phyloP scores from a whole-genome alignment of 176 grass and related monocot species.

The Oropetium thomaeum region DNA sequence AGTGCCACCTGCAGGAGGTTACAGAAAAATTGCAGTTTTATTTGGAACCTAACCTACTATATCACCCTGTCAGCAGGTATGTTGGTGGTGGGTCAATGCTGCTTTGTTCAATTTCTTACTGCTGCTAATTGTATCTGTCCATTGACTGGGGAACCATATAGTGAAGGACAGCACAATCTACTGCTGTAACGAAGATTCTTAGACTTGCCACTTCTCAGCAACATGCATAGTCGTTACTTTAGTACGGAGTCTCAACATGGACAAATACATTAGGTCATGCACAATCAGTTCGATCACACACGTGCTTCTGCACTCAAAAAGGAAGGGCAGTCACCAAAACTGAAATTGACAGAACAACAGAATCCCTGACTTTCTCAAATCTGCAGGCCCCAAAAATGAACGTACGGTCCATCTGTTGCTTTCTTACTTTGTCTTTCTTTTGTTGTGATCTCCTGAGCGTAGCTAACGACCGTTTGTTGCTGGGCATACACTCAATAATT shows the following conservation, averaged over 20 bases:
- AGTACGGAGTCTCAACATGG: not conserved
- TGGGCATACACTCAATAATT: not conserved
- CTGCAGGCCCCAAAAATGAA: too few species aligned
- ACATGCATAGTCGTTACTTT: too few species aligned
- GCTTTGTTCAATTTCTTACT: not conserved
- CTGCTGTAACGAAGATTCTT: too few species aligned
- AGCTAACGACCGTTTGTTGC: not conserved
- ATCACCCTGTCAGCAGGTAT: not conserved
- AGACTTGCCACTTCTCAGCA: too few species aligned
- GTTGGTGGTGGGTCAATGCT: not conserved
- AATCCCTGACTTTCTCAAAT: not conserved
- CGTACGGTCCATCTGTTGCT: not conserved
- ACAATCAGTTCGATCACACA: not conserved
- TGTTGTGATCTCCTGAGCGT: not conserved
- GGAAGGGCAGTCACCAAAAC: not conserved
- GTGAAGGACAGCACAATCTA: too few species aligned
- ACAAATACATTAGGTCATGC: not conserved
- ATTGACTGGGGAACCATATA: too few species aligned
- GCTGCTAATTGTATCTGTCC: not conserved
- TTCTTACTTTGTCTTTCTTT: not conserved
- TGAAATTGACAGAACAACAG: not conserved
- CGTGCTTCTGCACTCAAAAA: not conserved
- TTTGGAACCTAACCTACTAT: too few species aligned
- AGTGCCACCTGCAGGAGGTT: not conserved
- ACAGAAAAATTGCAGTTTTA: not conserved